Evolutionary conservation across 257 asterid genomes (phyloP), one percentile per base, ranked within the genome.

Genomic region (Penstemon davidsonii): DNA sequence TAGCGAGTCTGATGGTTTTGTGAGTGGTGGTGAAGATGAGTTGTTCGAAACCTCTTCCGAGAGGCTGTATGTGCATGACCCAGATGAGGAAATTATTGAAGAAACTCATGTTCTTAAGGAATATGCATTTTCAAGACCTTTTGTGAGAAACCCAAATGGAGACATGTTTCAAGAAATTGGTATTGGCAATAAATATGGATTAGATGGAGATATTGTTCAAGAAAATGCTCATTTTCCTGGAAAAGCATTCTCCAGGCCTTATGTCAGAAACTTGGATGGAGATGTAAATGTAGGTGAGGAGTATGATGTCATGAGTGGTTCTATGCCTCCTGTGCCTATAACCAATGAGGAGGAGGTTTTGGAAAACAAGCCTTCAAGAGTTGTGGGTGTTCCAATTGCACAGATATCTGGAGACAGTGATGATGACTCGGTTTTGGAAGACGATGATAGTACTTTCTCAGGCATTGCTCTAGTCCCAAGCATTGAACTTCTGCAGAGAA

Each of bases 361-460:
- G 8, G 76, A 59, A 60, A 61, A 47, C 47, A 74, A 37, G 66
- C 62, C 41, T 40, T 7, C 66, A 43, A 75, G 70, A 7, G 50
- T 67, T 62, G 70, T 54, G 58, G 66, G 68, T 72, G 18, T 47
- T 57, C 97, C 95, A 4, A 64, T 87, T 72, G 98, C 96, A 19
- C 67, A 66, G 73, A 56, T 89, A 70, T 81, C 95, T 3, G 70
- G 87, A 66, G 94, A 83, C 63, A 88, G 87, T 59, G 91, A 84
- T 47, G 86, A 82, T 49, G 94, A 86, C 64, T 91, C 84, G 70
- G 78, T 70, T 65, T 68, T 51, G 12, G 89, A 81, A 62, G 84
- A 81, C 10, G 90, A 71, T 60, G 81, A 69, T 25, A 25, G 33
- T 25, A 25, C 33, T n/a, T 75, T 74, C 66, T 76, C 68, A 3